Conservation (phyloP, 1,139 yeast species). For the Arxiozyma slooffiae region DNA sequence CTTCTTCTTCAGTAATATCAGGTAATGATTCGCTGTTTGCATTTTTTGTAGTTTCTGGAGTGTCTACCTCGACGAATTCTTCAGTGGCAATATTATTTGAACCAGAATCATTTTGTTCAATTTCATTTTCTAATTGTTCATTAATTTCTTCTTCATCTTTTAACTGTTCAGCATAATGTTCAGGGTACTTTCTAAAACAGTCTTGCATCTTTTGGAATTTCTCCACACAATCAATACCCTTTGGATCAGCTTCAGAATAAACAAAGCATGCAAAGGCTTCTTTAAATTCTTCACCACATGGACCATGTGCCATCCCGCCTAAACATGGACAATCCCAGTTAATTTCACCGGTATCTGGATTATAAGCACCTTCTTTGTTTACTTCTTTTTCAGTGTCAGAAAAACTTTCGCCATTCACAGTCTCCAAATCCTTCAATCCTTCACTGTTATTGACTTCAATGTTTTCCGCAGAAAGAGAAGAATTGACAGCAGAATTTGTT, state of each 20-base stretch:
- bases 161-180: slow-evolving; percentile 84
- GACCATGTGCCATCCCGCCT: slow-evolving; percentile 98
- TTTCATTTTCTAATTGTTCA: slow-evolving; percentile 11
- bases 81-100: background rate
- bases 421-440: background rate
- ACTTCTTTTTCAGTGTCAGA: slow-evolving; percentile 21
- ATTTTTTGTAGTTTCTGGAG: background rate
- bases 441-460: background rate
- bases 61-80: background rate
- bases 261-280: slow-evolving; percentile 94
- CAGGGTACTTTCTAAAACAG: slow-evolving; percentile 91
- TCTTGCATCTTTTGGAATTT: slow-evolving; percentile 88
- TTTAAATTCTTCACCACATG: slow-evolving; percentile 97
- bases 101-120: background rate
- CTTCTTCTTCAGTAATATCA: background rate
- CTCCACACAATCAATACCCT: slow-evolving; percentile 92
- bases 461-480: background rate
- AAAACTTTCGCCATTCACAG: slow-evolving; percentile 1
- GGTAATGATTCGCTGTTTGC: background rate
- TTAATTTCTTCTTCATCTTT: slow-evolving; percentile 52
- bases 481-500: background rate
- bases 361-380: slow-evolving; percentile 58
- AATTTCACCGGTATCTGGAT: slow-evolving; percentile 97
- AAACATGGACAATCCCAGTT: slow-evolving; percentile 99
- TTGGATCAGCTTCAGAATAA: slow-evolving; percentile 90